phyloP scores from a whole-genome alignment of 2,329 filamentous ascomycete genomes.

The Talaromyces sp. region DNA sequence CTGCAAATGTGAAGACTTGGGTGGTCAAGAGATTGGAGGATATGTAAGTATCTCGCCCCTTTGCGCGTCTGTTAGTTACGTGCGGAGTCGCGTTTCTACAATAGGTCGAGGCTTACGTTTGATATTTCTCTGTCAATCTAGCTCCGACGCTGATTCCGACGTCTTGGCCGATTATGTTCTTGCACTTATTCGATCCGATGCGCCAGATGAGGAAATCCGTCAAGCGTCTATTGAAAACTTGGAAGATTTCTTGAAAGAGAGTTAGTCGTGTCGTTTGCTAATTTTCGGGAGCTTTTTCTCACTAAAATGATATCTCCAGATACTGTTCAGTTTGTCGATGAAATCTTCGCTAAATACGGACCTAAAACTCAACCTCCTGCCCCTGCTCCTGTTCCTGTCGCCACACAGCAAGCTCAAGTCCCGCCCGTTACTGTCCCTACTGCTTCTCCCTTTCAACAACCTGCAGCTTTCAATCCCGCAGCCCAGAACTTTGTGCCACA shows the following conservation, averaged over 20 bases:
- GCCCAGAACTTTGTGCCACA: conserved; percentile 20
- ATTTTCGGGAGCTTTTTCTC: neutral
- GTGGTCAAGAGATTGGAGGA: conserved; percentile 55
- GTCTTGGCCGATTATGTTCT: conserved; percentile 60
- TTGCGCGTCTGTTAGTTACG: neutral
- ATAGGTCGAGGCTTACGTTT: neutral
- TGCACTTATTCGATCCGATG: conserved; percentile 53
- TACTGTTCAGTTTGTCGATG: conserved; percentile 51
- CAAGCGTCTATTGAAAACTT: conserved; percentile 52
- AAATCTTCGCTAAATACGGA: conserved; percentile 50
- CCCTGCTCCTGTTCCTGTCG: neutral
- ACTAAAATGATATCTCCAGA: conserved; percentile 31
- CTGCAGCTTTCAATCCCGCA: conserved; percentile 13
- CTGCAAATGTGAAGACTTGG: conserved; percentile 52
- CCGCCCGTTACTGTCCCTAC: conserved; percentile 15
- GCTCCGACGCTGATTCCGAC: conserved; percentile 58
- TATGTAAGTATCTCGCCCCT: conserved; percentile 40
- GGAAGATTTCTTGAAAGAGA: conserved; percentile 54
- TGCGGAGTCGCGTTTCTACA: neutral
- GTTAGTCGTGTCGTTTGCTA: conserved; percentile 29
- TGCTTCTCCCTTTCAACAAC: conserved; percentile 15
- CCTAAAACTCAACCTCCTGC: conserved; percentile 37
- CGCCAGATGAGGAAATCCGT: conserved; percentile 50
- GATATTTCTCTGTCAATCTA: conserved; percentile 22
- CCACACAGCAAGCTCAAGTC: conserved; percentile 12